Conservation (phyloP, 176 grass and related monocot genomes). For the Coix lacrymajobi region DNA sequence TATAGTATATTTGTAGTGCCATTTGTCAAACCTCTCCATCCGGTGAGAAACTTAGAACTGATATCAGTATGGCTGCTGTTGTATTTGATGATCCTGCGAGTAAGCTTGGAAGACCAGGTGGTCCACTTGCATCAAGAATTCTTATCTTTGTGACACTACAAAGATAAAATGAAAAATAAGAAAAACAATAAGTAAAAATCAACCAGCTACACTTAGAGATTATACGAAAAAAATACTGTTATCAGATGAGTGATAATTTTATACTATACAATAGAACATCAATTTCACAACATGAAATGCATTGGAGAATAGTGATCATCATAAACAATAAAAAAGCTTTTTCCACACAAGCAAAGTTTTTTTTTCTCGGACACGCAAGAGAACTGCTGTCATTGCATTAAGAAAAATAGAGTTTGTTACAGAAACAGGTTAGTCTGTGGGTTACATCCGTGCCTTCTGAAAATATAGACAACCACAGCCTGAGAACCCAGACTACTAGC, state of each 20-base stretch:
- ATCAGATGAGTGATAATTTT: neutral
- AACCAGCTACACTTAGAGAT: neutral
- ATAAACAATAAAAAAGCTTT: neutral
- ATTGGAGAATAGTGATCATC: neutral
- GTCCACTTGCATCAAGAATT: conserved; percentile 93
- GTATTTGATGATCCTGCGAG: conserved; percentile 59
- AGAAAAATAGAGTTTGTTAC: neutral
- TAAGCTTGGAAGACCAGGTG: conserved; percentile 83
- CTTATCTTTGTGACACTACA: conserved; percentile 92
- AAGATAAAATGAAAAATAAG: conserved; percentile 1
- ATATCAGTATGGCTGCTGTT: conserved; percentile 54
- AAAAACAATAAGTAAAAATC: conserved; percentile 21
- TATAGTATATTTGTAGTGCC: neutral
- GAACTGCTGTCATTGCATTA: neutral
- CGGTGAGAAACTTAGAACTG: conserved; percentile 84
- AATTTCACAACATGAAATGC: neutral
- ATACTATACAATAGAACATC: neutral
- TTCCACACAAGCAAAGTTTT: neutral
- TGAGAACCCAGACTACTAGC: neutral
- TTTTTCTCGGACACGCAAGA: neutral
- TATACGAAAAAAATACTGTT: conserved; percentile 7
- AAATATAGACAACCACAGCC: too few relatives aligned
- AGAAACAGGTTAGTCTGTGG: neutral
- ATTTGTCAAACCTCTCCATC: conserved; percentile 88
- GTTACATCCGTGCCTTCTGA: too few relatives aligned